phyloP scores from a whole-genome alignment of 108 stramenopile species.

The Fistulifera pelliculosa region DNA sequence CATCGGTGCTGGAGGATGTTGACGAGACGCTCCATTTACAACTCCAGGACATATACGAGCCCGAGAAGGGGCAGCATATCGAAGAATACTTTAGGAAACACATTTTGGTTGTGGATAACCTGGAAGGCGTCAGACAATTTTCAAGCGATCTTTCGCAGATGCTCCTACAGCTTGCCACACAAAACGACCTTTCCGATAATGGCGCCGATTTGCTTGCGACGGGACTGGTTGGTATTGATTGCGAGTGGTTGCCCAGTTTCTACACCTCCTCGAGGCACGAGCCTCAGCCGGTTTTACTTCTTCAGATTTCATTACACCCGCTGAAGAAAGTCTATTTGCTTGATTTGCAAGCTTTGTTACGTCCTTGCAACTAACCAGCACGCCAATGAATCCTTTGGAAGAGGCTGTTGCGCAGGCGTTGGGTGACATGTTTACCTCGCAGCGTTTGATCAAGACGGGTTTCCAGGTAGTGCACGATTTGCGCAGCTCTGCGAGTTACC shows the following conservation, averaged over 20 bases:
- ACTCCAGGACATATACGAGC: constrained; percentile 1
- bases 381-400: constrained; percentile 20
- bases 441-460: constrained; percentile 19
- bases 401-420: constrained; percentile 5
- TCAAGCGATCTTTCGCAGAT: constrained; percentile 10
- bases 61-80: not conserved
- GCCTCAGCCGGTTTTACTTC: constrained; percentile 20
- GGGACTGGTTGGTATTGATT: constrained; percentile 24
- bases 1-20: no score
- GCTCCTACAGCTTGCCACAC: not conserved
- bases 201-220: not conserved
- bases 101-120: constrained; percentile 9
- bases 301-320: constrained; percentile 23
- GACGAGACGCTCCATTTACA: not conserved
- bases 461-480: constrained; percentile 25
- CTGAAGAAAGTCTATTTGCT: constrained; percentile 16
- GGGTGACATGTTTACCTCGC: constrained; percentile 8
- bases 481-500: constrained; percentile 24
- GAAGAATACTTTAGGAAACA: not conserved
- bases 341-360: constrained; percentile 21
- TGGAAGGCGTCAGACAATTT: constrained; percentile 10
- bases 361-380: constrained; percentile 9
- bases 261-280: constrained; percentile 8
- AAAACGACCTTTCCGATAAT: not conserved
- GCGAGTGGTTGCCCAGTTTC: constrained; percentile 32